Evolutionary conservation across 192 early-diverging fungal species (phyloP).

Genomic region (Oehlia diaphana): DNA sequence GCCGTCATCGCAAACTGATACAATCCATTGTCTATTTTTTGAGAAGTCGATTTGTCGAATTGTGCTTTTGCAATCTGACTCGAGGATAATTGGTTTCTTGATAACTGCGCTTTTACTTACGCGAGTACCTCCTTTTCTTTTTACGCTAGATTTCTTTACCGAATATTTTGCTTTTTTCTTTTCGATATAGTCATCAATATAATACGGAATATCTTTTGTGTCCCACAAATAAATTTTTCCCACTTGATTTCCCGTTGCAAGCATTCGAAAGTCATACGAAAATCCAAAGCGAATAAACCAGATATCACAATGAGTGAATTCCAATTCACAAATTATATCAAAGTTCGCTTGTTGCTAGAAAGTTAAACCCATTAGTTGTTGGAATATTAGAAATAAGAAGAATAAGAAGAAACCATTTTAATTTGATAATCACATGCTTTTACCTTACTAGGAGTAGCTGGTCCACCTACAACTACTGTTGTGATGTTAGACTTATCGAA

Average conservation of each 20-base stretch:
- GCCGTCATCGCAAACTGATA: slow-evolving; percentile 19
- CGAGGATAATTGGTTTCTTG: slow-evolving; percentile 4
- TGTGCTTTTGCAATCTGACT: background rate
- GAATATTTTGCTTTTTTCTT: slow-evolving; percentile 5
- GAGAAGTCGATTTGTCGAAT: slow-evolving; percentile 27
- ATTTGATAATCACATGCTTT: background rate
- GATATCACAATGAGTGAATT: slow-evolving; percentile 23
- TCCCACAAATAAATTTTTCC: slow-evolving; percentile 27
- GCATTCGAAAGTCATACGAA: slow-evolving; percentile 8
- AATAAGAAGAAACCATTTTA: background rate
- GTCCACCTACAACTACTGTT: slow-evolving; percentile 19
- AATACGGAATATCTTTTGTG: slow-evolving; percentile 6
- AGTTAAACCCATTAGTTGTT: background rate
- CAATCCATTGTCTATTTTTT: slow-evolving; percentile 12
- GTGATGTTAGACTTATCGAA: slow-evolving; percentile 6
- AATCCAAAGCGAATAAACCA: slow-evolving; percentile 27
- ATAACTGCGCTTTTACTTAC: background rate
- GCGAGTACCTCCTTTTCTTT: background rate
- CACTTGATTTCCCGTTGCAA: slow-evolving; percentile 24
- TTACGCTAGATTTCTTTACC: background rate
- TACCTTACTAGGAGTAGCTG: slow-evolving; percentile 7
- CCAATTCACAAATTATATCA: slow-evolving; percentile 28
- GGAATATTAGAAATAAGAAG: background rate
- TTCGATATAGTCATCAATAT: slow-evolving; percentile 22
- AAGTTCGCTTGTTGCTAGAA: slow-evolving; percentile 23